Conservation (phyloP, 768 basidiomycete genomes). For the Leucocoprinus birnbaumii region DNA sequence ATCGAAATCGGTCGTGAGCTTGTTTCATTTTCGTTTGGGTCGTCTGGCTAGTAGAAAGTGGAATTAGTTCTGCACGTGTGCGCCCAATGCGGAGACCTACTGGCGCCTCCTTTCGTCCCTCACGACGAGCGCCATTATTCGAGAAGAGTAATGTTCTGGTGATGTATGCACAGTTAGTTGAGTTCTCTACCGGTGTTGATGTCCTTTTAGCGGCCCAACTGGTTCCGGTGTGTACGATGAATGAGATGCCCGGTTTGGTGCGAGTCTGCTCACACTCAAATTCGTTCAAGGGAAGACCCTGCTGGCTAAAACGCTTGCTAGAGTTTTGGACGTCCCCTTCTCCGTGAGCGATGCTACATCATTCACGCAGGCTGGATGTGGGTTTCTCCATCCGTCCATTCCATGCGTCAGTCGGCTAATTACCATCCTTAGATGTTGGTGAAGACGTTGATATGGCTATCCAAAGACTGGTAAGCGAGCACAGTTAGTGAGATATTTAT, state of each 20-base stretch:
- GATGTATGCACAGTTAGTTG: conserved; percentile 45
- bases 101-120: conserved; percentile 31
- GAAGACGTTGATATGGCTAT: conserved; percentile 95
- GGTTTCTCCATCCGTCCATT: conserved; percentile 25
- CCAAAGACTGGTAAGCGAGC: conserved; percentile 63
- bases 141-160: conserved; percentile 97
- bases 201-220: conserved; percentile 64
- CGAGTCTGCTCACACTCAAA: background rate
- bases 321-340: conserved; percentile 90
- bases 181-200: background rate
- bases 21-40: background rate
- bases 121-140: conserved; percentile 54
- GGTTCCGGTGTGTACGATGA: conserved; percentile 59
- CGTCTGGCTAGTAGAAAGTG: conserved; percentile 26
- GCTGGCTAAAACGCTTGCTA: conserved; percentile 87
- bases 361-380: conserved; percentile 88
- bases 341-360: conserved; percentile 92
- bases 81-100: conserved; percentile 51
- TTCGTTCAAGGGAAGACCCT: conserved; percentile 73
- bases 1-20: background rate
- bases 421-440: conserved; percentile 68
- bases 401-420: conserved; percentile 13
- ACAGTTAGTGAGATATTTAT: background rate
- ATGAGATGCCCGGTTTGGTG: background rate
- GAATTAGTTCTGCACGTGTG: conserved; percentile 55